phyloP scores from a whole-genome alignment of 805 yeast species.

The Lachancea waltii region DNA sequence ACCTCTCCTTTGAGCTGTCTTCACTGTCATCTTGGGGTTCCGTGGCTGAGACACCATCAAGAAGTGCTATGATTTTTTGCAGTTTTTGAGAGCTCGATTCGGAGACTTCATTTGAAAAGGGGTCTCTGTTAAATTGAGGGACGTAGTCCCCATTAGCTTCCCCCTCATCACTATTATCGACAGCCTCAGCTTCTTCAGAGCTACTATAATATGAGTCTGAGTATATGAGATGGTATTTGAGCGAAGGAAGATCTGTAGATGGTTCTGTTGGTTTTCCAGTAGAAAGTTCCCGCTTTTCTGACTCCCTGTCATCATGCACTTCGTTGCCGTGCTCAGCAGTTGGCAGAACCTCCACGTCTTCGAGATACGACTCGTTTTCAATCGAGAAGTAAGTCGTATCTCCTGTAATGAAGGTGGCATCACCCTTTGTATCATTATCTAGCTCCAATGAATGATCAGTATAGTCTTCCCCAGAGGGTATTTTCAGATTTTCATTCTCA shows the following conservation, averaged over 20 bases:
- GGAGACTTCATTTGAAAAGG: not conserved
- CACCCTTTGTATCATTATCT: no score
- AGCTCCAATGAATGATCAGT: no score
- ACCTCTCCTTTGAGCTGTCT: no score
- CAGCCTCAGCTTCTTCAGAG: constrained; percentile 1
- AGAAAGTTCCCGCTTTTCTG: no score
- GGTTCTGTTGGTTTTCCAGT: no score
- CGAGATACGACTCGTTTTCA: not conserved
- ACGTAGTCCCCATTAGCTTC: not conserved
- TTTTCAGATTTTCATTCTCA: no score
- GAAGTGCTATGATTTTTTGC: not conserved
- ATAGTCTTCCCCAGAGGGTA: no score
- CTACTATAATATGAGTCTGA: constrained; percentile 5
- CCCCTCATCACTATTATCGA: not conserved
- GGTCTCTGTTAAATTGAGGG: constrained; percentile 3
- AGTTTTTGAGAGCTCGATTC: constrained; percentile 1
- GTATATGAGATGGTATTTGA: constrained; percentile 1
- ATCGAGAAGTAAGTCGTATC: not conserved
- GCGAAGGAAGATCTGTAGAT: no score
- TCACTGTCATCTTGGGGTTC: no score
- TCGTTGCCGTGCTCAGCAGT: no score
- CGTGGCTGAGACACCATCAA: not conserved
- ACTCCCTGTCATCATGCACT: no score
- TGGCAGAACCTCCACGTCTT: not conserved
- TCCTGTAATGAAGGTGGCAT: no score